Evolutionary conservation across 83 land plant genomes (phyloP).

Genomic region (Thuja plicata): DNA sequence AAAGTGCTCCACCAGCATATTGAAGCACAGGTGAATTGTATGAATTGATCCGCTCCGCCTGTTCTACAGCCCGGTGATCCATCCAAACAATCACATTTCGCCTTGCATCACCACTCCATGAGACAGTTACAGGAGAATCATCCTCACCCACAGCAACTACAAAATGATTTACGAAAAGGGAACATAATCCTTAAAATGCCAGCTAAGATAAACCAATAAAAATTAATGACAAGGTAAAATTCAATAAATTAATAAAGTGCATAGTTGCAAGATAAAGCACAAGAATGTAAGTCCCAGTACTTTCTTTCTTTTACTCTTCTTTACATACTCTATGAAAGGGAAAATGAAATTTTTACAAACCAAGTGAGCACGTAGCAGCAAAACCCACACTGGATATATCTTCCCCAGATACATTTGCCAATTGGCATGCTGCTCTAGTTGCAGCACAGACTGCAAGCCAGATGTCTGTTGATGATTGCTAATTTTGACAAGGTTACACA

Average conservation of each 20-base stretch:
- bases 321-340: neutral
- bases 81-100: slow-evolving; percentile 98
- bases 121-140: slow-evolving; percentile 92
- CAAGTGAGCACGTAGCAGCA: slow-evolving; percentile 97
- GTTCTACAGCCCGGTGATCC: slow-evolving; percentile 96
- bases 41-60: slow-evolving; percentile 89
- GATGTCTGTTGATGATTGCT: slow-evolving; percentile 99
- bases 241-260: neutral
- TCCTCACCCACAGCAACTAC: slow-evolving; percentile 95
- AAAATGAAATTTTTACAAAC: slow-evolving; percentile 37
- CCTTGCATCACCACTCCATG: slow-evolving; percentile 90
- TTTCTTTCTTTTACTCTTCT: slow-evolving; percentile 3
- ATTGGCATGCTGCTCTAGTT: slow-evolving; percentile 81
- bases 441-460: slow-evolving; percentile 98
- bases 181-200: slow-evolving; percentile 1
- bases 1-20: slow-evolving; percentile 84
- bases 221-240: neutral
- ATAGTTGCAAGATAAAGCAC: slow-evolving; percentile 7
- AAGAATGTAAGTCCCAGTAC: neutral
- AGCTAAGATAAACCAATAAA: neutral
- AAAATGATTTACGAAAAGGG: slow-evolving; percentile 18
- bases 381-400: slow-evolving; percentile 86
- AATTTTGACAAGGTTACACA: slow-evolving; percentile 9
- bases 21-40: slow-evolving; percentile 85
- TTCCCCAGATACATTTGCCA: slow-evolving; percentile 52